Evolutionary conservation across 345 rosid genomes (phyloP).

Genomic region (Conringia planisiliqua): DNA sequence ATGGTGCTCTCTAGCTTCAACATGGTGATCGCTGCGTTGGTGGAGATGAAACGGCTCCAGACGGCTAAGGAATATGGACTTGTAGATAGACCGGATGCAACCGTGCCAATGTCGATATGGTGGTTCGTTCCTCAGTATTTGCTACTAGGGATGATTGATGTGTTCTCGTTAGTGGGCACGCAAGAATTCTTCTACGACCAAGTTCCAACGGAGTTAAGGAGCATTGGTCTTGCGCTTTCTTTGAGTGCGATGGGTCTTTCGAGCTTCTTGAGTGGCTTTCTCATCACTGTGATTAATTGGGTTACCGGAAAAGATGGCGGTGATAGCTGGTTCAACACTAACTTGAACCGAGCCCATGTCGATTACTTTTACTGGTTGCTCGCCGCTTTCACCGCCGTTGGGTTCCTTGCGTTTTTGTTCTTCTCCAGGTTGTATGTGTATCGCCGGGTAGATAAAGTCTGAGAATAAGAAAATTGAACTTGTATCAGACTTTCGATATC

Average conservation of each 20-base stretch:
- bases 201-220: slow-evolving; percentile 27
- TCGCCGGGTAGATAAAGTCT: slow-evolving; percentile 12
- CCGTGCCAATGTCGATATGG: slow-evolving; percentile 32
- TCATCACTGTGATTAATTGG: slow-evolving; percentile 18
- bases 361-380: slow-evolving; percentile 34
- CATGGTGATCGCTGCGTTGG: slow-evolving; percentile 24
- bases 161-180: slow-evolving; percentile 22
- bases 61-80: slow-evolving; percentile 10
- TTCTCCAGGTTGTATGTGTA: slow-evolving; percentile 23
- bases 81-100: background rate
- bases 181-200: slow-evolving; percentile 35
- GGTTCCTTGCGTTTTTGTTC: slow-evolving; percentile 20
- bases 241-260: slow-evolving; percentile 26
- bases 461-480: background rate
- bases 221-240: slow-evolving; percentile 28
- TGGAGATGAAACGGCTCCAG: slow-evolving; percentile 22
- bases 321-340: slow-evolving; percentile 20
- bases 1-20: slow-evolving; percentile 24
- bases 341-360: slow-evolving; percentile 27
- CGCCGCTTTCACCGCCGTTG: slow-evolving; percentile 14
- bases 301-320: slow-evolving; percentile 12
- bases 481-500: background rate
- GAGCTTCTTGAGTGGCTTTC: slow-evolving; percentile 27
- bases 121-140: slow-evolving; percentile 41
- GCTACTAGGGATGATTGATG: slow-evolving; percentile 26